Percentiles rank a stretch among this genome's conserved stretches.
These are phyloP conservation scores for Tolypocladium amazonense DNA, from an alignment of 2,329 filamentous ascomycete species.

Conservation along the genomic window DNA sequence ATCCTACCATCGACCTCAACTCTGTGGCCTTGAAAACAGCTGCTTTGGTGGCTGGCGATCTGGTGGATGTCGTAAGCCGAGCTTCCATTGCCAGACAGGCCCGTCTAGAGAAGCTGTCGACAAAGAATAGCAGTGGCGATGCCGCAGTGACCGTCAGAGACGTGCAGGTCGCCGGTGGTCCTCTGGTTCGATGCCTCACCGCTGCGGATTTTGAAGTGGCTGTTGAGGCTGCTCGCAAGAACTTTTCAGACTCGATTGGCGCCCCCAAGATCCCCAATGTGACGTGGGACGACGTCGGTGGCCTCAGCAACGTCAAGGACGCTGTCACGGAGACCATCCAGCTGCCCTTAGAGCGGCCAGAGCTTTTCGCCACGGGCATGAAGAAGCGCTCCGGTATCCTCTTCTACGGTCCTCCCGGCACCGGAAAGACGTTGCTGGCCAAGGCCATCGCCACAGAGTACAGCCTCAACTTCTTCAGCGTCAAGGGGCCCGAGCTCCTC, in stretches of 20 bases:
- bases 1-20: constrained; percentile 72
- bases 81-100: constrained; percentile 67
- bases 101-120: constrained; percentile 64
- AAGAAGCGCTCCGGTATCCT: constrained; percentile 93
- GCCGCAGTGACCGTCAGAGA: constrained; percentile 59
- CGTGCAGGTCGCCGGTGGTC: constrained; percentile 78
- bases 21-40: constrained; percentile 90
- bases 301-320: constrained; percentile 87
- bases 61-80: constrained; percentile 89
- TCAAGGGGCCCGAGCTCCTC: constrained; percentile 82
- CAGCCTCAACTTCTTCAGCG: constrained; percentile 87
- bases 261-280: constrained; percentile 98
- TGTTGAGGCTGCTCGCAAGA: constrained; percentile 90
- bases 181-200: constrained; percentile 66
- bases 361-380: constrained; percentile 94
- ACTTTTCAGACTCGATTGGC: constrained; percentile 94
- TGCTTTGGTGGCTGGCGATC: constrained; percentile 84
- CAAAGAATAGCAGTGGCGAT: constrained; percentile 25
- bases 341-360: constrained; percentile 78
- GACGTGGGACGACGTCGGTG: constrained; percentile 91
- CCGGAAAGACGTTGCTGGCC: constrained; percentile 83
- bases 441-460: constrained; percentile 93
- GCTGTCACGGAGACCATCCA: constrained; percentile 97
- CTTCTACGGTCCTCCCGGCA: constrained; percentile 86
- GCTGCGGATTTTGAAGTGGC: constrained; percentile 83